A percentile compares a stretch with the other conserved stretches of the same genome.
Conservation (phyloP, 768 basidiomycete species). For the Auricularia cornea region DNA sequence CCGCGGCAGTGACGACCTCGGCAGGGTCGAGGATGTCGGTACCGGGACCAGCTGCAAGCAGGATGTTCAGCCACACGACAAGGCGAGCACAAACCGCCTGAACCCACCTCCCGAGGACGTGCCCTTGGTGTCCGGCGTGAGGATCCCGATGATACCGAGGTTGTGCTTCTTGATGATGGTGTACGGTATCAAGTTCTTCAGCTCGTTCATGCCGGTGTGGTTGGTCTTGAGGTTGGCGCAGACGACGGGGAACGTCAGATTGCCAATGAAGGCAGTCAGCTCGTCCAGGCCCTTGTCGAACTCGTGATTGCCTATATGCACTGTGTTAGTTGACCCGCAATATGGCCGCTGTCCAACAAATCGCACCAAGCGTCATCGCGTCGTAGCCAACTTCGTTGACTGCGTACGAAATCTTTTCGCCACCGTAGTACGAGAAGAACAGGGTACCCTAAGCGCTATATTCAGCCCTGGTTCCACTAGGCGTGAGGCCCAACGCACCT, state of each 20-base stretch:
- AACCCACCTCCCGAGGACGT: constrained; percentile 17
- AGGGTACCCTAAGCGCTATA: constrained; percentile 35
- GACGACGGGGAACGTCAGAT: constrained; percentile 37
- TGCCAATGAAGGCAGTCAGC: constrained; percentile 7
- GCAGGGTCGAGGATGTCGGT: constrained; percentile 35
- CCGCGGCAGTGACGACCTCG: constrained; percentile 28
- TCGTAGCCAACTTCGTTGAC: constrained; percentile 38
- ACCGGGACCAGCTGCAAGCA: constrained; percentile 24
- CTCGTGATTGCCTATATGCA: constrained; percentile 30
- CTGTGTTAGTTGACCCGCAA: no score
- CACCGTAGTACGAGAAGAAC: constrained; percentile 38
- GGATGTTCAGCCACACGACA: no score
- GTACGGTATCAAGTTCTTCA: constrained; percentile 31
- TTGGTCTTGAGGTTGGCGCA: constrained; percentile 37
- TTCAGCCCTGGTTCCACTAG: no score
- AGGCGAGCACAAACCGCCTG: no score
- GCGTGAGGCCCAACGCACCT: constrained; percentile 13
- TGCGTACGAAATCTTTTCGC: constrained; percentile 31
- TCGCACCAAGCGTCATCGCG: constrained; percentile 31
- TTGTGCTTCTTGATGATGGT: constrained; percentile 31
- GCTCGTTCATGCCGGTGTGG: constrained; percentile 19
- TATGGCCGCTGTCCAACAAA: no score
- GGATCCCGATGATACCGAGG: constrained; percentile 35
- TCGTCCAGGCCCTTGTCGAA: constrained; percentile 33
- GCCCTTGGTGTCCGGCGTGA: constrained; percentile 32